Conservation (phyloP, 2,329 filamentous ascomycete genomes). For the Aspergillus novofumigatus region DNA sequence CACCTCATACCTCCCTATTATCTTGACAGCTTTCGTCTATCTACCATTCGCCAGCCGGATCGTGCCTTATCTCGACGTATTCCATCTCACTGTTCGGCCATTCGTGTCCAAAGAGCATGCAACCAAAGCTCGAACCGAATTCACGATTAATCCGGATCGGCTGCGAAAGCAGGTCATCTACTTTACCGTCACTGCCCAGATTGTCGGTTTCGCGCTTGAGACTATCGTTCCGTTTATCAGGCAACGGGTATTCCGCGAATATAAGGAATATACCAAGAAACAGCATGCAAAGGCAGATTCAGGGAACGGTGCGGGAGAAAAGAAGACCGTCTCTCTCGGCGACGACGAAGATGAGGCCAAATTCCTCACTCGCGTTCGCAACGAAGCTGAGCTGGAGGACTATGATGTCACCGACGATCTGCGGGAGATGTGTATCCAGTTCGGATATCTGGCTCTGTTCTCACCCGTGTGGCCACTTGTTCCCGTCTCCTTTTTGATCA, state of each 20-base stretch:
- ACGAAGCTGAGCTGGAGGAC: conserved; percentile 76
- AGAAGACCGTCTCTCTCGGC: conserved; percentile 42
- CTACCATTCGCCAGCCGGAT: conserved; percentile 85
- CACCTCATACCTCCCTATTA: conserved; percentile 85
- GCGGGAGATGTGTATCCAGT: conserved; percentile 89
- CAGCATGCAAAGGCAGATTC: conserved; percentile 20
- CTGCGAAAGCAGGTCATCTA: conserved; percentile 93
- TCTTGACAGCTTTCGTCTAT: conserved; percentile 91
- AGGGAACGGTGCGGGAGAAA: conserved; percentile 17
- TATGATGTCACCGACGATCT: conserved; percentile 92
- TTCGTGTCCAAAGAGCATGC: conserved; percentile 74
- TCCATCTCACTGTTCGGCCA: conserved; percentile 69
- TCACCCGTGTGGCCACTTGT: conserved; percentile 92
- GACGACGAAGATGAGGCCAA: conserved; percentile 75
- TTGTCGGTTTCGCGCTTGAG: conserved; percentile 84
- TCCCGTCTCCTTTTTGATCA: conserved; percentile 81
- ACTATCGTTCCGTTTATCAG: conserved; percentile 82
- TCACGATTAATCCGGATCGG: conserved; percentile 78
- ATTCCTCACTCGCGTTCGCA: conserved; percentile 78
- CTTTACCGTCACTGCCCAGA: conserved; percentile 91
- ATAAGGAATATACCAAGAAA: conserved; percentile 41
- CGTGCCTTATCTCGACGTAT: conserved; percentile 84
- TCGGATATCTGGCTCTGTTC: conserved; percentile 86
- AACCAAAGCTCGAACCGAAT: conserved; percentile 54
- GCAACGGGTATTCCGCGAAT: conserved; percentile 72